These are phyloP conservation scores for Fulvia fulva DNA, from an alignment of 2,329 filamentous ascomycete species.

Conservation along the genomic window DNA sequence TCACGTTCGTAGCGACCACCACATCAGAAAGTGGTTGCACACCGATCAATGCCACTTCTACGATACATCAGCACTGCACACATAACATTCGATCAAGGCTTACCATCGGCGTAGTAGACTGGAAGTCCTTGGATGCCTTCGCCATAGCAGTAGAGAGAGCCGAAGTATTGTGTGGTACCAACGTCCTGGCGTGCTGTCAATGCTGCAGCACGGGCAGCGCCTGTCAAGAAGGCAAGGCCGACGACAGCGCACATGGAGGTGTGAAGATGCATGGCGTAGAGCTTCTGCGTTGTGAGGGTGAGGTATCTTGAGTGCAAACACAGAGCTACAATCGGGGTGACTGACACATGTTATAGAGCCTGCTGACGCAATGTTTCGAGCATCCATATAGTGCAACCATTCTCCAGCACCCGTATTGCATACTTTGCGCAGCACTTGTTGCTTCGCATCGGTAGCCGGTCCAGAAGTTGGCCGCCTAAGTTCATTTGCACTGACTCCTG, in stretches of 20 bases:
- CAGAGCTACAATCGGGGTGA: background rate
- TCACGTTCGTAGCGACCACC: background rate
- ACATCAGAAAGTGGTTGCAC: background rate
- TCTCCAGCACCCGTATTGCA: background rate
- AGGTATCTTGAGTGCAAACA: background rate
- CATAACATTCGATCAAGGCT: background rate
- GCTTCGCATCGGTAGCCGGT: background rate
- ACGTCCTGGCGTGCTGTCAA: background rate
- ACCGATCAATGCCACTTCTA: background rate
- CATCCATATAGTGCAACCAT: background rate
- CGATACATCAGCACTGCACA: background rate
- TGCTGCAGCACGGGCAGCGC: background rate
- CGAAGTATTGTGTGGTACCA: background rate
- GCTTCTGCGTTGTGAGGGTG: background rate
- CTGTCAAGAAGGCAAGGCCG: background rate
- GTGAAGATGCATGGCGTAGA: background rate
- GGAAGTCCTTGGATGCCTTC: conserved; percentile 1
- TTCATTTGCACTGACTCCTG: background rate
- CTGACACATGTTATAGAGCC: background rate
- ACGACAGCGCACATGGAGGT: background rate
- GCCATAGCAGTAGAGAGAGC: conserved; percentile 2
- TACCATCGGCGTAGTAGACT: background rate
- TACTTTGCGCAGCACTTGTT: background rate
- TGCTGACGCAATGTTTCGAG: background rate
- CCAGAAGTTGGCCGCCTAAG: background rate